Evolutionary conservation across 805 yeast species (phyloP), one percentile per base, ranked within the genome.

Genomic region (Yarrowia alimentaria): DNA sequence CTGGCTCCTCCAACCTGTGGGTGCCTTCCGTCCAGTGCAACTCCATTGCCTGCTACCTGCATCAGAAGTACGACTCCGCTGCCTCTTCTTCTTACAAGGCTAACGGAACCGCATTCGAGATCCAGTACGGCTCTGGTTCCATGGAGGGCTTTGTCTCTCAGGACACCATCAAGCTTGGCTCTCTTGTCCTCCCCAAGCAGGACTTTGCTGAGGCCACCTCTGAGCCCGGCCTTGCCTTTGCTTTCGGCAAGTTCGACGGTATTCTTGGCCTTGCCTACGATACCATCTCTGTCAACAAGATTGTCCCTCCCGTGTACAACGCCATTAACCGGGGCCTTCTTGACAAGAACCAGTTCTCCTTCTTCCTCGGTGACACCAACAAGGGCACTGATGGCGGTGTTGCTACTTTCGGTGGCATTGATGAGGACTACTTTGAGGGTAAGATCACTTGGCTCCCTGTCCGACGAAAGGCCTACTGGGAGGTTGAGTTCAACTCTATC

Each of bases 391-490:
- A 75, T 48, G 96, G 96, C 47, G 98, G 99, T 62, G 79, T 83
- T 59, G 96, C 93, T 58, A 87, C 96, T 24, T 87, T 93, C 65
- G 99, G 99, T 67, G 99, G 99, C 60, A 74, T 83, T 59, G 97
- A 91, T 65, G 76, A 81, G 60, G 66, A 81, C 56, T 78, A 81
- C 66, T 88, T 73, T 69, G 70, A 73, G 43, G 99, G 99, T 58
- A 80, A 91, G 60, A 77, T 93, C 63, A 85, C 91, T 49, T 89
- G 95, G 89, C 78, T 93, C 70, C 99, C 99, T 54, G 94, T 93
- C 56, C 88, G 99, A 76, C 87, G 99, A 78, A 89, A 90, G 81
- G 99, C 98, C 25, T 93, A 93, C 79, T 93, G 99, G 99, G 99
- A 93, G 76, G 99, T 93, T 55, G 79, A 83, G 60, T 84, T 93